A percentile compares a stretch with the other conserved stretches of the same genome.
Evolutionary conservation across 129 eudicot species (phyloP).

Genomic region (Centaurea solstitialis): DNA sequence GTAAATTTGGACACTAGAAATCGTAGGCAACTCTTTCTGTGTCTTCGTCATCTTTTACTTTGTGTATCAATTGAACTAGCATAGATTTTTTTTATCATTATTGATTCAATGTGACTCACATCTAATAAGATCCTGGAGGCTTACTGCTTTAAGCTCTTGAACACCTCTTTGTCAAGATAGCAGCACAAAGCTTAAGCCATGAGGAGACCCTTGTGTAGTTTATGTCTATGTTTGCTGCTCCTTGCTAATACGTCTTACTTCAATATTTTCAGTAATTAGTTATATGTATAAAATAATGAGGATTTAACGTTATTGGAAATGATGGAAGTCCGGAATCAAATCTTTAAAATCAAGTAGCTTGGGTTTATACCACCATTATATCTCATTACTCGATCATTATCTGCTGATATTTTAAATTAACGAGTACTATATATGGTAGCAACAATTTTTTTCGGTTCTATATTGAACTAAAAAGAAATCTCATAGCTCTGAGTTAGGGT

Average conservation of each 20-base stretch:
- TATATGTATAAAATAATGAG: not conserved
- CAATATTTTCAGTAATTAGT: not conserved
- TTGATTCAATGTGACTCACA: not conserved
- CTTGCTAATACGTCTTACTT: not conserved
- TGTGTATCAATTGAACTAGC: not conserved
- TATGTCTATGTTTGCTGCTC: not conserved
- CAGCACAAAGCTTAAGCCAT: not conserved
- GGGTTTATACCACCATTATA: not conserved
- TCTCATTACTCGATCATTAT: not conserved
- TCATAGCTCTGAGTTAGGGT: not conserved
- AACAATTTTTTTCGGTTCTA: not conserved
- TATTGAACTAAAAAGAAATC: not conserved
- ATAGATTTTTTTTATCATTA: not conserved
- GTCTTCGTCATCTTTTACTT: not conserved
- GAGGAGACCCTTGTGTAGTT: not conserved
- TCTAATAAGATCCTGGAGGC: not conserved
- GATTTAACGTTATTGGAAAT: not conserved
- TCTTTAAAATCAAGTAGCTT: not conserved
- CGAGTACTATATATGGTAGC: not conserved
- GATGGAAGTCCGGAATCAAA: not conserved
- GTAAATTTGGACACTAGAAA: not conserved
- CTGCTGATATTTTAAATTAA: not conserved
- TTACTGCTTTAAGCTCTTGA: not conserved
- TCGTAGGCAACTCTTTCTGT: not conserved
- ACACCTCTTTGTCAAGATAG: not conserved